Evolutionary conservation across 352 stramenopile genomes (phyloP).

Genomic region (Thalassiosira exigua): DNA sequence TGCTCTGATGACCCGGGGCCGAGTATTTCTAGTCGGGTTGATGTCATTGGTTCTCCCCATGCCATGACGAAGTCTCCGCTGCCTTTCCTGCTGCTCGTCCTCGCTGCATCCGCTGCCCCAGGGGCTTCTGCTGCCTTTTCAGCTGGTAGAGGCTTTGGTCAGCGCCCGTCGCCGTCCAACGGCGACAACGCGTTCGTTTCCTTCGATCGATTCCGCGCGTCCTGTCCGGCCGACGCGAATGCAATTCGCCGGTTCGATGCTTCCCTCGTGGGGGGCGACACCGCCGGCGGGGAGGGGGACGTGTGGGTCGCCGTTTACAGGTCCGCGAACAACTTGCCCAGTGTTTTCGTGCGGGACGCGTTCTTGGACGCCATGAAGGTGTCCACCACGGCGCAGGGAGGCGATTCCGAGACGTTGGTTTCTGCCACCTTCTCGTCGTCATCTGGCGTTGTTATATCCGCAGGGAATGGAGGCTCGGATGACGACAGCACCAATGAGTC

Average conservation of each 20-base stretch:
- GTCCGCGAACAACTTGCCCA: constrained; percentile 77
- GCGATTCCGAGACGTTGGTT: constrained; percentile 45
- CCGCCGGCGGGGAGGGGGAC: constrained; percentile 18
- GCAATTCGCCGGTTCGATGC: constrained; percentile 64
- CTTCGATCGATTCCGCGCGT: constrained; percentile 67
- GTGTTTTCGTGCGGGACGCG: constrained; percentile 73
- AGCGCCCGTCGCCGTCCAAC: constrained; percentile 4
- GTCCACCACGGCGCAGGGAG: constrained; percentile 50
- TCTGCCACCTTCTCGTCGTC: constrained; percentile 18
- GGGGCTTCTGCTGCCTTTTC: constrained; percentile 11
- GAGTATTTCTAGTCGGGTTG: no score
- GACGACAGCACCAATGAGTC: no score
- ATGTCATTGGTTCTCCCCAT: no score
- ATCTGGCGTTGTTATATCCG: constrained; percentile 6
- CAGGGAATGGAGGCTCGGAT: constrained; percentile 8
- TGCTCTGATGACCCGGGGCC: no score
- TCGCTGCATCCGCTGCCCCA: neutral
- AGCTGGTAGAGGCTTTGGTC: constrained; percentile 11
- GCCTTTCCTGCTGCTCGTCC: constrained; percentile 2
- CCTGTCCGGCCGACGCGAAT: constrained; percentile 56
- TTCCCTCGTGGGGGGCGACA: constrained; percentile 32
- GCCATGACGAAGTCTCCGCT: no score
- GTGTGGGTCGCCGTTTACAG: constrained; percentile 78
- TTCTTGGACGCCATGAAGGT: constrained; percentile 77
- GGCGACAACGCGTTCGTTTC: constrained; percentile 22